A percentile compares a stretch with the other conserved stretches of the same genome.
Evolutionary conservation across 495 filamentous ascomycete species (phyloP).

Genomic region (Lindgomyces ingoldianus): DNA sequence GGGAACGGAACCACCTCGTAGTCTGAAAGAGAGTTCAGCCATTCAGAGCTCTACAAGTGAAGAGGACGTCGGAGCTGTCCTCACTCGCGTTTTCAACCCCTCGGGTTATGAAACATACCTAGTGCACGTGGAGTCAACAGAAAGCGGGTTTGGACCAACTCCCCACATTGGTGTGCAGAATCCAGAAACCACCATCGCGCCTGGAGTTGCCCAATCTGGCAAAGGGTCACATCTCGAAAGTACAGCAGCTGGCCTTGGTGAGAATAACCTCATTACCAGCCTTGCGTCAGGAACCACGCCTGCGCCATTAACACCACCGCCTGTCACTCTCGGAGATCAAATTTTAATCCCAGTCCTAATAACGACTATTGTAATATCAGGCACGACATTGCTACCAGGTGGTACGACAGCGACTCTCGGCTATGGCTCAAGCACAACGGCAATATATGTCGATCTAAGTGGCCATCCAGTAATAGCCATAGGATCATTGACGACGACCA

Average conservation of each 20-base stretch:
- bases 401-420: constrained; percentile 24
- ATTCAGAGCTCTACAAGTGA: not conserved
- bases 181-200: too few relatives aligned
- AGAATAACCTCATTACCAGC: not conserved
- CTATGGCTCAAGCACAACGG: constrained; percentile 2
- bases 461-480: constrained; percentile 17
- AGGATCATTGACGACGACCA: constrained; percentile 7
- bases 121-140: too few relatives aligned
- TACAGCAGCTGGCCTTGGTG: not conserved
- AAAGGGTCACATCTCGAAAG: not conserved
- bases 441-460: constrained; percentile 15
- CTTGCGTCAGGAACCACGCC: not conserved
- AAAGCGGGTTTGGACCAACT: too few relatives aligned
- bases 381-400: not conserved
- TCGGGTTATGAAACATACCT: too few relatives aligned
- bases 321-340: not conserved
- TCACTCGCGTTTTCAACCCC: too few relatives aligned
- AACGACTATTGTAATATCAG: constrained; percentile 9
- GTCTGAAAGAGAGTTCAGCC: not conserved
- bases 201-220: too few relatives aligned
- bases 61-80: too few relatives aligned
- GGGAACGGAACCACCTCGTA: not conserved
- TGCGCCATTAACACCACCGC: not conserved
- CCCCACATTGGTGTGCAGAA: too few relatives aligned
- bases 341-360: not conserved